Percentiles rank a stretch among this genome's conserved stretches.
phyloP scores from a whole-genome alignment of 2,329 filamentous ascomycete species.

The Knufia fluminis region DNA sequence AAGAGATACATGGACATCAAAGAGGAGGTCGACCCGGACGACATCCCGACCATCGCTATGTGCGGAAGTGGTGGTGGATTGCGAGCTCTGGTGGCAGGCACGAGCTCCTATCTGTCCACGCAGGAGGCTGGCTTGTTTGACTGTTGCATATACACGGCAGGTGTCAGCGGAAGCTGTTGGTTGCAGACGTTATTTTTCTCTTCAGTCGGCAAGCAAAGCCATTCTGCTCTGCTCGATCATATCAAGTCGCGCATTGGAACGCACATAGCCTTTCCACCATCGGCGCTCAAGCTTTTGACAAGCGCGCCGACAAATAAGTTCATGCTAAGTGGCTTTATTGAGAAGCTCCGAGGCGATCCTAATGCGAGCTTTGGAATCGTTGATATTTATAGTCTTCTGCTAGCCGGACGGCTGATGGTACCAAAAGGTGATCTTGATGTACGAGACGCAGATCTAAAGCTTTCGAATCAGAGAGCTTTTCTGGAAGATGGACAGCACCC shows the following conservation, averaged over 20 bases:
- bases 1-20: slow-evolving; percentile 72
- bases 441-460: slow-evolving; percentile 70
- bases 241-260: slow-evolving; percentile 74
- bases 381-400: slow-evolving; percentile 79
- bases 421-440: slow-evolving; percentile 75
- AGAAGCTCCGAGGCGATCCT: slow-evolving; percentile 78
- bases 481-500: slow-evolving; percentile 71
- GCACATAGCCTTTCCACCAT: slow-evolving; percentile 87
- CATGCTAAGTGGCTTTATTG: slow-evolving; percentile 76
- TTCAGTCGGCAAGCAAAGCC: slow-evolving; percentile 59
- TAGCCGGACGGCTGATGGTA: slow-evolving; percentile 76
- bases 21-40: slow-evolving; percentile 82
- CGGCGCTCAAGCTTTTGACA: slow-evolving; percentile 70
- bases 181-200: slow-evolving; percentile 81
- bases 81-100: slow-evolving; percentile 79
- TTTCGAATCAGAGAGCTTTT: slow-evolving; percentile 75
- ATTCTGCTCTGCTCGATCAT: slow-evolving; percentile 67
- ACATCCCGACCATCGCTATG: slow-evolving; percentile 87
- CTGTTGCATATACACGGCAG: slow-evolving; percentile 88
- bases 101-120: slow-evolving; percentile 75
- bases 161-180: slow-evolving; percentile 95
- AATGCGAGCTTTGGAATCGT: slow-evolving; percentile 80
- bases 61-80: slow-evolving; percentile 90
- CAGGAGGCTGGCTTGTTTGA: slow-evolving; percentile 85
- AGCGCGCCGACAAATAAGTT: slow-evolving; percentile 89